Evolutionary conservation across 208 protist genomes (phyloP), one percentile per base, ranked within the genome.

Genomic region (Naegleria lovaniensis): DNA sequence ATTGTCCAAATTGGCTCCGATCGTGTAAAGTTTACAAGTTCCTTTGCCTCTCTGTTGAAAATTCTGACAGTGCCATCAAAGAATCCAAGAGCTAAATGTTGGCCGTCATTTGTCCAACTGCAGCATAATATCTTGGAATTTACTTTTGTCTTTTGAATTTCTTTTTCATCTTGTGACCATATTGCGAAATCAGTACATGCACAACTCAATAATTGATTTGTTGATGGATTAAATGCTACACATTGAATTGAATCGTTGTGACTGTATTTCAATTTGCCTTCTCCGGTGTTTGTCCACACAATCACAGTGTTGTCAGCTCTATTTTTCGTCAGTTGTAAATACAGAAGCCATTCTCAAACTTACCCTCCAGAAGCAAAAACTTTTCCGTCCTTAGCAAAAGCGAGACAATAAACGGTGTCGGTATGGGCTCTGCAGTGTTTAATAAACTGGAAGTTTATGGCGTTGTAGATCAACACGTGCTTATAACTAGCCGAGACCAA

Each of bases 191-290:
- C 98, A 11, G 93, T 90, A 84, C 93, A 94, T 3, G 98, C 97
- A 52, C 98, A 93, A 5, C 96, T 97, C 51, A 94, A 95, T 75
- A 99, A 94, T 91, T 98, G 93, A 38, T 94, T 91, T 3, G 91
- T 95, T 79, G 96, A 92, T 25, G 98, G 97, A 92, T 99, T 99
- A 94, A 96, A 97, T 15, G 94, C 94, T 0, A 99, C 58, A 51
- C 94, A 96, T 92, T 99, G 98, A 87, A 99, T 96, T 7, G 97
- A 94, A 76, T 98, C 96, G 90, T 95, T 97, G 94, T 99, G 98
- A 79, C 95, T 94, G 93, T 98, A 99, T 93, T 98, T 98, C 25
- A 99, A 92, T 41, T 98, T 95, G 67, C 97, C 97, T 89, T 98
- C 97, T 52, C 96, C 97, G 75, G 95, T 96, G 90, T 91, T 95